Evolutionary conservation across 2,329 filamentous ascomycete genomes (phyloP).

Genomic region (Alternaria gansuensis): DNA sequence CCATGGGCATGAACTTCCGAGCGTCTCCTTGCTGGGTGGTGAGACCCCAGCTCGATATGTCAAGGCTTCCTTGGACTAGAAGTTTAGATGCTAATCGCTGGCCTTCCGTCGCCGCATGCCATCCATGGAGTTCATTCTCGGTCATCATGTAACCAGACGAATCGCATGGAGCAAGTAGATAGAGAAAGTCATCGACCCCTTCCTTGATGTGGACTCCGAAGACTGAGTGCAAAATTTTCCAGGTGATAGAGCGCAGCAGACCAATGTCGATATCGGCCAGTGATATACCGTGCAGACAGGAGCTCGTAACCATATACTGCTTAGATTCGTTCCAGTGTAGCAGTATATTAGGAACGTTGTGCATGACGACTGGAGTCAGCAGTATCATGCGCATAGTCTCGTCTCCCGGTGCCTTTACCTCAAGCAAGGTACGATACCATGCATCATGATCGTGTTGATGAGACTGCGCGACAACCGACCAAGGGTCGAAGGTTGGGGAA

Average conservation of each 20-base stretch:
- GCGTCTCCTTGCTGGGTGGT: slow-evolving; percentile 34
- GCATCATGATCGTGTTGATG: slow-evolving; percentile 22
- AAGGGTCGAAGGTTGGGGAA: slow-evolving; percentile 43
- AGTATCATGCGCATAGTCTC: slow-evolving; percentile 35
- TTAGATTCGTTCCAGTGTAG: slow-evolving; percentile 48
- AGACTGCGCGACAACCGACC: slow-evolving; percentile 31
- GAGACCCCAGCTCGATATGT: slow-evolving; percentile 36
- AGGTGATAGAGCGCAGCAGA: slow-evolving; percentile 36
- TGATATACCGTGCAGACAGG: slow-evolving; percentile 16
- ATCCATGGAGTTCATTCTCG: slow-evolving; percentile 26
- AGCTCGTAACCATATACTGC: slow-evolving; percentile 31
- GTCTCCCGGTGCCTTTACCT: slow-evolving; percentile 23
- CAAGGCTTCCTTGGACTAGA: slow-evolving; percentile 12
- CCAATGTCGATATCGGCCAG: slow-evolving; percentile 30
- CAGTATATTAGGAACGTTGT: slow-evolving; percentile 28
- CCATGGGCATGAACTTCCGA: slow-evolving; percentile 33
- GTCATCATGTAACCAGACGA: slow-evolving; percentile 12
- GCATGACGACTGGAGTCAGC: slow-evolving; percentile 33
- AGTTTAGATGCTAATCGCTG: slow-evolving; percentile 24
- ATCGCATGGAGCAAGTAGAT: slow-evolving; percentile 41
- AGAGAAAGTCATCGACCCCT: slow-evolving; percentile 42
- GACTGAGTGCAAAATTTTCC: slow-evolving; percentile 38
- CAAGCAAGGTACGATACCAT: slow-evolving; percentile 36
- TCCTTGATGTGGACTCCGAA: slow-evolving; percentile 34
- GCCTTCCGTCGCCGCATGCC: slow-evolving; percentile 27